phyloP scores from a whole-genome alignment of 2,329 filamentous ascomycete species.

The Fusarium robinianum region DNA sequence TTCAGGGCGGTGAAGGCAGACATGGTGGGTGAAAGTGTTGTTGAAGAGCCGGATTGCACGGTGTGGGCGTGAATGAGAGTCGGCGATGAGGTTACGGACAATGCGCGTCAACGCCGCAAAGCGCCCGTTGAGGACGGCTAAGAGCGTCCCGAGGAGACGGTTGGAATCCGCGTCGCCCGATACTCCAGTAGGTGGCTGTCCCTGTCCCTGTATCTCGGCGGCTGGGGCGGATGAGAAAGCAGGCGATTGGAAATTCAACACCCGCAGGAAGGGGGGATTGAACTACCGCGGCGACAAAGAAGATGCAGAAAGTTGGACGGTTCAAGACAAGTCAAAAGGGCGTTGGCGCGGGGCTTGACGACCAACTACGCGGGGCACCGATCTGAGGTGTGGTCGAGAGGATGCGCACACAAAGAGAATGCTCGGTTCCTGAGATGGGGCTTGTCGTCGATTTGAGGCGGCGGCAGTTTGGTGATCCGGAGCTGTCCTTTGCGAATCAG shows the following conservation, averaged over 20 bases:
- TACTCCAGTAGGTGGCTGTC: slow-evolving; percentile 20
- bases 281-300: too few species aligned
- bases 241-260: slow-evolving; percentile 5
- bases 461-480: slow-evolving; percentile 4
- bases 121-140: slow-evolving; percentile 4
- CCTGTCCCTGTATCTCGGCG: slow-evolving; percentile 5
- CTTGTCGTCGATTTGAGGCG: slow-evolving; percentile 12
- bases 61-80: slow-evolving; percentile 3
- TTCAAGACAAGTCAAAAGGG: slow-evolving; percentile 1
- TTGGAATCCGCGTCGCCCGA: slow-evolving; percentile 20
- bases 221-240: neutral
- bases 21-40: slow-evolving; percentile 43
- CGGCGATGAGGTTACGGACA: slow-evolving; percentile 3
- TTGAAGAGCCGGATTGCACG: slow-evolving; percentile 3
- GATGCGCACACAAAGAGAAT: slow-evolving; percentile 3
- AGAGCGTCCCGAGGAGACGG: slow-evolving; percentile 7
- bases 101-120: slow-evolving; percentile 5
- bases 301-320: too few species aligned
- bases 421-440: neutral
- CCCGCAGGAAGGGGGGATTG: too few species aligned
- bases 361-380: slow-evolving; percentile 13
- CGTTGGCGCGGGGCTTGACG: slow-evolving; percentile 13
- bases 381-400: slow-evolving; percentile 3
- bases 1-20: slow-evolving; percentile 59
- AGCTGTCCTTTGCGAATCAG: slow-evolving; percentile 5